phyloP scores from a whole-genome alignment of 1,139 yeast species.

The Meyerozyma smithsonii region DNA sequence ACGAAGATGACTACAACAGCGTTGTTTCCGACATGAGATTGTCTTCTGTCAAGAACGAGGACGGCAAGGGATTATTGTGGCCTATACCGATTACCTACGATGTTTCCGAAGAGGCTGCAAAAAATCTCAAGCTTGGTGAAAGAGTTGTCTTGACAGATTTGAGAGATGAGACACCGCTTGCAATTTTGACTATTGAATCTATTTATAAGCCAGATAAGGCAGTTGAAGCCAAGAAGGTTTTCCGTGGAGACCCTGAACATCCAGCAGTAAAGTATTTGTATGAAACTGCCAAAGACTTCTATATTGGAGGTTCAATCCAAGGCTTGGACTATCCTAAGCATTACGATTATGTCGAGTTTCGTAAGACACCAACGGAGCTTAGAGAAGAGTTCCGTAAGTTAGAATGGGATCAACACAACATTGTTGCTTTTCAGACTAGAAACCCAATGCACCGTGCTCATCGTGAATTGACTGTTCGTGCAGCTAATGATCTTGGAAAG shows the following conservation, averaged over 20 bases:
- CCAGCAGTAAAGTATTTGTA: slow-evolving; percentile 79
- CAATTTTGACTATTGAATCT: slow-evolving; percentile 74
- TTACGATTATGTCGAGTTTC: slow-evolving; percentile 81
- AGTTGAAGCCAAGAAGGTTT: slow-evolving; percentile 77
- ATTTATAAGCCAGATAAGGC: slow-evolving; percentile 78
- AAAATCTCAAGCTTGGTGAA: slow-evolving; percentile 47
- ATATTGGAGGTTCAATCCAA: slow-evolving; percentile 83
- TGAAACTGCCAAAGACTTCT: slow-evolving; percentile 74
- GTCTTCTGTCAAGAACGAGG: slow-evolving; percentile 35
- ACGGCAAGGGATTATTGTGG: slow-evolving; percentile 70
- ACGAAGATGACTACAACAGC: slow-evolving; percentile 70
- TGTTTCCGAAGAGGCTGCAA: slow-evolving; percentile 53
- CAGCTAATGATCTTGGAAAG: slow-evolving; percentile 57
- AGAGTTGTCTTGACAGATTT: slow-evolving; percentile 74
- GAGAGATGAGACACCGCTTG: slow-evolving; percentile 77
- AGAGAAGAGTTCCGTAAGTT: slow-evolving; percentile 75
- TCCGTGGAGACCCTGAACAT: slow-evolving; percentile 96
- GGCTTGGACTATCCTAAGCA: slow-evolving; percentile 84
- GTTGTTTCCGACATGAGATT: slow-evolving; percentile 79
- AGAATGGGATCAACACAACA: slow-evolving; percentile 70
- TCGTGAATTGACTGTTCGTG: slow-evolving; percentile 91
- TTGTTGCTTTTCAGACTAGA: slow-evolving; percentile 96
- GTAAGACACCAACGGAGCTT: slow-evolving; percentile 88
- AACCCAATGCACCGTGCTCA: slow-evolving; percentile 99
- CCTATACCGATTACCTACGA: slow-evolving; percentile 92